phyloP scores from a whole-genome alignment of 306 rosid genomes.

The apple (Malus domestica) region ASM211411v1 NC_041791.1:7544001-7544500 shows the following conservation, averaged over 20 bases:
- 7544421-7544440: not conserved
- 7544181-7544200: not conserved
- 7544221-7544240: slow-evolving; percentile 3
- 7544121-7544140: not conserved
- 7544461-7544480: too few species aligned
- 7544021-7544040: too few species aligned
- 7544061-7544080: too few species aligned
- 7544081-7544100: too few species aligned
- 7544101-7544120: not conserved
- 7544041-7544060: too few species aligned
- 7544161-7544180: not conserved
- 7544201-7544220: not conserved
- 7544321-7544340: not conserved
- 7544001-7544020: too few species aligned
- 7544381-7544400: not conserved
- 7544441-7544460: not conserved
- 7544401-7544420: not conserved
- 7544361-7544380: not conserved
- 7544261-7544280: not conserved
- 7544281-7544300: not conserved
- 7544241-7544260: not conserved
- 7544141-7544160: not conserved
- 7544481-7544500: too few species aligned
- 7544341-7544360: not conserved
- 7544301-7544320: not conserved